Conservation (phyloP, 495 filamentous ascomycete genomes). For the Aeminium ludgeri region DNA sequence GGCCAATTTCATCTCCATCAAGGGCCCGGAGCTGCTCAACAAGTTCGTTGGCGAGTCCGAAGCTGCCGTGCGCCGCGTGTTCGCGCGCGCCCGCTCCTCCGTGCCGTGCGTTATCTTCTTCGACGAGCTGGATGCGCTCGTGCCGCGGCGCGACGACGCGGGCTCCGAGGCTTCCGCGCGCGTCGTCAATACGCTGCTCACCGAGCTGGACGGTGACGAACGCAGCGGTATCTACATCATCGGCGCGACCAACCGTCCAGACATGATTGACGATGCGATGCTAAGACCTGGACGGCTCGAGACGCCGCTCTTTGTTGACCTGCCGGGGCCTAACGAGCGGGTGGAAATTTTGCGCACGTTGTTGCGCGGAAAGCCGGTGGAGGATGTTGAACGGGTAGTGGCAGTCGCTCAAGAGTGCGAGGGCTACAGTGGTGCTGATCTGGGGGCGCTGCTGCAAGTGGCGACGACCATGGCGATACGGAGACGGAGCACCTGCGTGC, state of each 20-base stretch:
- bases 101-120: constrained; percentile 95
- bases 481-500: constrained; percentile 24
- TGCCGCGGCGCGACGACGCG: constrained; percentile 66
- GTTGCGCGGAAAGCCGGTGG: constrained; percentile 42
- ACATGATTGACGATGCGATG: constrained; percentile 95
- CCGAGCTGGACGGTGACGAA: constrained; percentile 76
- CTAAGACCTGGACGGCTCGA: constrained; percentile 80
- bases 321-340: constrained; percentile 63
- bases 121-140: constrained; percentile 87
- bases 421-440: constrained; percentile 82
- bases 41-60: constrained; percentile 95
- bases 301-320: constrained; percentile 75
- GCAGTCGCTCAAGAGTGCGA: constrained; percentile 55
- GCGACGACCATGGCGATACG: constrained; percentile 64
- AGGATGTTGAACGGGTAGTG: constrained; percentile 25
- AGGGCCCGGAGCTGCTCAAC: constrained; percentile 84
- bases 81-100: constrained; percentile 68
- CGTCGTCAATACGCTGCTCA: constrained; percentile 93
- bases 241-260: constrained; percentile 84
- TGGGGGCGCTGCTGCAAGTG: constrained; percentile 57
- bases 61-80: constrained; percentile 80
- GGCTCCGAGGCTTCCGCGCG: constrained; percentile 69
- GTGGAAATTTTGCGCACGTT: constrained; percentile 73
- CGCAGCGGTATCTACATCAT: constrained; percentile 85
- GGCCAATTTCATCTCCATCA: constrained; percentile 96